phyloP scores from a whole-genome alignment of 352 stramenopile genomes.

The Phytopythium oedochilum region DNA sequence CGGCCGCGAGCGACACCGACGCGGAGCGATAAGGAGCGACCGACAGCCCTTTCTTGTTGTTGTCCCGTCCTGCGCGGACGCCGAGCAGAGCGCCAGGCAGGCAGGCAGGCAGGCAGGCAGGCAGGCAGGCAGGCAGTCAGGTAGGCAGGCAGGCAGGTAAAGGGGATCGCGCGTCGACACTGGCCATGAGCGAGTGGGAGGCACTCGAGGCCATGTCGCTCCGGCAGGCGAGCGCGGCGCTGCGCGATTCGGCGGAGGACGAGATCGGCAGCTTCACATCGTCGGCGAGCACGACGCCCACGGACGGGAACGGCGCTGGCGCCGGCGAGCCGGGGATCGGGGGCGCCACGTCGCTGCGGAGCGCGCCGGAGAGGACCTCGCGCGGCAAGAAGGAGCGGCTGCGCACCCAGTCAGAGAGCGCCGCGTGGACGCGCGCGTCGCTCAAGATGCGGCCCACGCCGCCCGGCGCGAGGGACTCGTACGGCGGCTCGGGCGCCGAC shows the following conservation, averaged over 20 bases:
- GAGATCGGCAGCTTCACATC: conserved; percentile 27
- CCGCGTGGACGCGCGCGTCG: conserved; percentile 65
- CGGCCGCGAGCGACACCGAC: no score
- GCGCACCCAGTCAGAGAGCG: conserved; percentile 76
- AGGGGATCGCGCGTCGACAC: no score
- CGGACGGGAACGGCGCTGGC: conserved; percentile 18
- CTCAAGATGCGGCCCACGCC: conserved; percentile 49
- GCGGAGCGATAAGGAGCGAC: no score
- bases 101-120: no score
- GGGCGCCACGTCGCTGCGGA: conserved; percentile 8
- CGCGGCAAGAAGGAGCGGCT: conserved; percentile 45
- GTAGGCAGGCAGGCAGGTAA: no score
- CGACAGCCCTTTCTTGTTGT: no score
- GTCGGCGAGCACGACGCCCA: conserved; percentile 29
- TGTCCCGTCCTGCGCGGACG: no score
- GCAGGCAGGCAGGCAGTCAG: no score
- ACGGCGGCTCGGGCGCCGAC: conserved; percentile 8
- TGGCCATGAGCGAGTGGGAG: conserved; percentile 15
- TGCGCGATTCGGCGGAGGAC: conserved; percentile 11
- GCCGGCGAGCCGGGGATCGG: conserved; percentile 15
- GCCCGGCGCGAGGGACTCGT: conserved; percentile 14
- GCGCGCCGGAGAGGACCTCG: neutral
- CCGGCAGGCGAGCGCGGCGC: neutral
- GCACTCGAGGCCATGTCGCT: conserved; percentile 14
- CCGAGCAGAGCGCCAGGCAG: no score